These are phyloP conservation scores for Colletotrichum limetticola DNA, from an alignment of 2,329 filamentous ascomycete species.

Conservation along the genomic window DNA sequence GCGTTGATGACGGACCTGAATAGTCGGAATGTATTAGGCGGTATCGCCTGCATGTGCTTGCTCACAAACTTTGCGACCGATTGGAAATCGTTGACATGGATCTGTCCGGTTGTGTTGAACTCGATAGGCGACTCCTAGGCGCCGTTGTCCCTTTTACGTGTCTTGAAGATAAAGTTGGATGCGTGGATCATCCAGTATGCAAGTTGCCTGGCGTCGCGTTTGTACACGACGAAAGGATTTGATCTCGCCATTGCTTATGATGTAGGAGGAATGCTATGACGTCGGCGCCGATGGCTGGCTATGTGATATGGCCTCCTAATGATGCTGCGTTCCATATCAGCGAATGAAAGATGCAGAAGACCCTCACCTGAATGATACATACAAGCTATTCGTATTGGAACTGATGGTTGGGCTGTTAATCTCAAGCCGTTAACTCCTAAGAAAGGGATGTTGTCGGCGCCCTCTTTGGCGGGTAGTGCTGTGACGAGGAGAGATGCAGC, in stretches of 20 bases:
- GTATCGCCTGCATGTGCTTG: conserved; percentile 45
- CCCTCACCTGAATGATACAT: neutral
- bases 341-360: neutral
- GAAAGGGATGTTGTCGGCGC: neutral
- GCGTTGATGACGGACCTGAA: conserved; percentile 52
- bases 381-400: neutral
- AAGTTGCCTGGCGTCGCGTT: conserved; percentile 49
- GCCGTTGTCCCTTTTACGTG: conserved; percentile 29
- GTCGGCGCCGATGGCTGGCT: neutral
- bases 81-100: conserved; percentile 49
- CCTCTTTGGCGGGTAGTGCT: neutral
- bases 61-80: conserved; percentile 53
- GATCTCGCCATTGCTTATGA: conserved; percentile 37
- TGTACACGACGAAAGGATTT: conserved; percentile 51
- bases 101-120: conserved; percentile 51
- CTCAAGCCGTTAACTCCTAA: neutral
- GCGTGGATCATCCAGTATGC: conserved; percentile 52
- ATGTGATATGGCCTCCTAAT: neutral
- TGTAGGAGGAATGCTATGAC: neutral
- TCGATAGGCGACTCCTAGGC: conserved; percentile 2
- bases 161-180: conserved; percentile 49
- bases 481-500: neutral
- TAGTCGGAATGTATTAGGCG: conserved; percentile 46
- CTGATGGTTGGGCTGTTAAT: neutral
- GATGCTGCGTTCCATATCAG: neutral